A percentile compares a stretch with the other conserved stretches of the same genome.
Conservation (phyloP, 2,329 filamentous ascomycete species). For the Lachnellula arida region DNA sequence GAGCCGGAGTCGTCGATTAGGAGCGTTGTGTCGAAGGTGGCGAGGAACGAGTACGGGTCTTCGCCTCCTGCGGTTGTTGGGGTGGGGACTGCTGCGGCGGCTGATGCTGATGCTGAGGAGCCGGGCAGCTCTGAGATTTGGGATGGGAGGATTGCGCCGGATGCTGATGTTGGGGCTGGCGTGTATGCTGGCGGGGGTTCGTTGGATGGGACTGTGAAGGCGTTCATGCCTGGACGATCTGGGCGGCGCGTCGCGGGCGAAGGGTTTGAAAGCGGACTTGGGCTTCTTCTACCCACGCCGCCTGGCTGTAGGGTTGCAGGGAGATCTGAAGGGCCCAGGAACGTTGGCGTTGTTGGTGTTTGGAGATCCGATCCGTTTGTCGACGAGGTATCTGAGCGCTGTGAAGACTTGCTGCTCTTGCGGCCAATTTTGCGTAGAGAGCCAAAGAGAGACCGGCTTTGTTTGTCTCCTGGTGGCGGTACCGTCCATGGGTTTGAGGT, state of each 20-base stretch:
- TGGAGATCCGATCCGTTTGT: neutral
- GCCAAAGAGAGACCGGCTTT: constrained; percentile 15
- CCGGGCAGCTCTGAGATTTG: constrained; percentile 10
- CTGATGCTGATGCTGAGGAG: constrained; percentile 36
- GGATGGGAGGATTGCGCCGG: constrained; percentile 11
- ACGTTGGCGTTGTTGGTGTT: neutral
- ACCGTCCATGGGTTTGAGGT: constrained; percentile 3
- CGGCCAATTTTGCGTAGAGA: constrained; percentile 18
- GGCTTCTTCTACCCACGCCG: neutral
- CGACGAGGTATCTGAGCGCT: constrained; percentile 6
- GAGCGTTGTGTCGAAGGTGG: constrained; percentile 80
- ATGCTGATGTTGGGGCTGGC: constrained; percentile 14
- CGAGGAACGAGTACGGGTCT: constrained; percentile 71
- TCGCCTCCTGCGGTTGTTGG: constrained; percentile 41
- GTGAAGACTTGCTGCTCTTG: constrained; percentile 16
- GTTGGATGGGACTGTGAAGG: constrained; percentile 28
- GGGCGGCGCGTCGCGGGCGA: constrained; percentile 26
- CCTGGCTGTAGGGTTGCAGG: neutral
- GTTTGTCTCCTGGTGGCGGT: neutral
- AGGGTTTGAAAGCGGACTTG: constrained; percentile 19
- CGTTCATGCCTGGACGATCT: constrained; percentile 29
- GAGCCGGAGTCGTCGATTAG: constrained; percentile 88
- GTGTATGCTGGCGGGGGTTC: constrained; percentile 32
- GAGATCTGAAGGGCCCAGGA: constrained; percentile 1
- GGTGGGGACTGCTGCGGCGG: constrained; percentile 20